Base-by-base conservation (phyloP, 768 basidiomycete genomes). In the Cantharellus anzutake region DNA sequence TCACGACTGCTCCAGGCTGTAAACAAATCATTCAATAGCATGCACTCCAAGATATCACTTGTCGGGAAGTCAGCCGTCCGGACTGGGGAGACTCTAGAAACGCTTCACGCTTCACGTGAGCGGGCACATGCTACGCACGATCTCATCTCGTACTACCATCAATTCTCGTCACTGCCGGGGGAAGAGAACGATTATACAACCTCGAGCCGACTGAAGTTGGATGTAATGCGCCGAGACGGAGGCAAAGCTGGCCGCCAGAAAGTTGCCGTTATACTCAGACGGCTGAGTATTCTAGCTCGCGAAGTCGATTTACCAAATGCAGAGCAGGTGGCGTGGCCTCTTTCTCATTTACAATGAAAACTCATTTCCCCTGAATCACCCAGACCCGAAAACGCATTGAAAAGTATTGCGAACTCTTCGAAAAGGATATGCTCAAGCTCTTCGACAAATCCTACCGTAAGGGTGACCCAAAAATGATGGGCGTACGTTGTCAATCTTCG, bases 401-500 rank as follows among this genome's bases (percentile, higher is more conserved):
- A 66, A 86, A 85, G 68, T 98, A 97, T 66, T 96, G 96, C 73
- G 96, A 99, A 73, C 89, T 86, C 70, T 98, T 98, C 64, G 96
- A 99, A 71, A 98, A 94, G 73, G 94, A 98, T 68, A 94, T 97
- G 81, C 79, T 99, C 58, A 82, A 86, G 67, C 74, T 98, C 48
- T 99, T 99, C 68, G 96, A 99, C 69, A 75, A 86, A 64, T 93
- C 88, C 66, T 99, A 98, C 71, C 81, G 93, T 58, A 89, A 90
- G 68, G 92, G 93, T 40, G 96, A 99, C 68, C 96, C 96, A 0
- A 94, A 94, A 72, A 88, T 97, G 86, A 99, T 99, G 96, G 89
- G 93, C 73, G 96, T 75, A 60, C 16, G 63, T 42, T 42, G 29
- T 50, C 20, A 29, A 29, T 29, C 56, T 58, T 59, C 7, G 3